Base-by-base conservation (phyloP, 441 rosid genomes). In the Gossypium laxum region DNA sequence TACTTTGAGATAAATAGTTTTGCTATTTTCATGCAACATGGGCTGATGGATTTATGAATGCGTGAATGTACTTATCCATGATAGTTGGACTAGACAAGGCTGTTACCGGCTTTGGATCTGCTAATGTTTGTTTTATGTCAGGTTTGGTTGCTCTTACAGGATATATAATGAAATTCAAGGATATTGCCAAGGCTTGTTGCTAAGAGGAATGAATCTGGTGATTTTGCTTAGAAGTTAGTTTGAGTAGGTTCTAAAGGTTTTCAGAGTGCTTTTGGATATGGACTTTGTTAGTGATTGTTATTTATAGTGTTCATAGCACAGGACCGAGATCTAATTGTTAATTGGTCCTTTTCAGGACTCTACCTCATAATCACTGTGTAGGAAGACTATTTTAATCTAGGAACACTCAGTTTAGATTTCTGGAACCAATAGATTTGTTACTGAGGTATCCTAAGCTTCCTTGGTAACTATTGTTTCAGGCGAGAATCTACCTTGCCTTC, bases 391-490 rank as follows among this genome's bases (percentile, higher is more conserved):
- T 66, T 14, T 47, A 47, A 48, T 12, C 1, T 48, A 3, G 57
- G 17, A 24, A 43, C 50, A 7, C 34, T 48, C 38, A 48, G 32
- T 8, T 7, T 48, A 66, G 32, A 26, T 47, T 26, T 48, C 43
- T 48, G 57, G 56, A 48, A 26, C 57, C 57, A 48, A 24, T 24
- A 47, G 12, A 48, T 58, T 64, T 64, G 32, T n/a, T 45, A 2
- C 34, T 24, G 50, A 12, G 69, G 55, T 48, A 48, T 66, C 22
- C 70, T 66, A 66, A 7, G 43, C 43, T 47, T 66, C 70, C 58
- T 66, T 66, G 57, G 22, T 64, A 41, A 64, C 54, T 64, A 45
- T 3, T 24, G 3, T 15, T 66, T 26, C 43, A n/a, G 56, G 69
- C 54, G n/a, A 65, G 21, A 65, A 65, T 5, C 69, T 15, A n/a